These are phyloP conservation scores for Myxozyma mucilagina DNA, from an alignment of 805 yeast genomes.

Conservation along the genomic window DNA sequence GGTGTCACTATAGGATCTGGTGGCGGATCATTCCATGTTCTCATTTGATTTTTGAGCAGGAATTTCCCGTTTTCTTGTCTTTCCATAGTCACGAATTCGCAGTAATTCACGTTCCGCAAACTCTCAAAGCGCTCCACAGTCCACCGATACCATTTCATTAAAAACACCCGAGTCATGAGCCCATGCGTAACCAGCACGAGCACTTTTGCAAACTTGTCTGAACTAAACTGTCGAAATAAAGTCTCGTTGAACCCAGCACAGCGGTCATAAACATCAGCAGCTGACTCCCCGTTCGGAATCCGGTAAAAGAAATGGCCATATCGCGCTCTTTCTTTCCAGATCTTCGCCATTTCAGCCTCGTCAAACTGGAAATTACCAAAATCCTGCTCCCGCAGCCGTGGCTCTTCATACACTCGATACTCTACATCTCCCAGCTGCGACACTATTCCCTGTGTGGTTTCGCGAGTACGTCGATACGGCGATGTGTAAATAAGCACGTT, in stretches of 20 bases:
- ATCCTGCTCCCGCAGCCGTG: conserved; percentile 90
- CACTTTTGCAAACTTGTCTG: conserved; percentile 71
- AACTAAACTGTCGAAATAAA: conserved; percentile 73
- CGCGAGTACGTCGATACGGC: conserved; percentile 81
- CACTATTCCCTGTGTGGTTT: conserved; percentile 72
- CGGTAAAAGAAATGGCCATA: conserved; percentile 89
- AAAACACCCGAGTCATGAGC: conserved; percentile 87
- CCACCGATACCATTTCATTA: conserved; percentile 96
- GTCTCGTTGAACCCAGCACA: conserved; percentile 89
- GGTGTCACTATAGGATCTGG: not conserved
- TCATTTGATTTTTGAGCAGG: conserved; percentile 58
- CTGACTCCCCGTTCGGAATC: conserved; percentile 92
- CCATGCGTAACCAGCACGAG: conserved; percentile 89
- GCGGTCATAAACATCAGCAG: conserved; percentile 92
- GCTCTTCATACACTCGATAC: conserved; percentile 75
- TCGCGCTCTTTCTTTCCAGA: conserved; percentile 80
- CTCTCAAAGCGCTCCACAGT: conserved; percentile 84
- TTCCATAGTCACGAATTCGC: conserved; percentile 80
- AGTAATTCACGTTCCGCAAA: conserved; percentile 79
- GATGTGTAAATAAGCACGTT: conserved; percentile 78
- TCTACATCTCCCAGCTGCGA: conserved; percentile 53
- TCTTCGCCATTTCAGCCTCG: conserved; percentile 68
- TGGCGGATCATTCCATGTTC: conserved; percentile 64
- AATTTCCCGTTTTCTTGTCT: conserved; percentile 53
- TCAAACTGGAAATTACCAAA: conserved; percentile 89